Evolutionary conservation across 192 early-diverging fungal genomes (phyloP), one percentile per base, ranked within the genome.

Genomic region (Neocallimastix lanati): DNA sequence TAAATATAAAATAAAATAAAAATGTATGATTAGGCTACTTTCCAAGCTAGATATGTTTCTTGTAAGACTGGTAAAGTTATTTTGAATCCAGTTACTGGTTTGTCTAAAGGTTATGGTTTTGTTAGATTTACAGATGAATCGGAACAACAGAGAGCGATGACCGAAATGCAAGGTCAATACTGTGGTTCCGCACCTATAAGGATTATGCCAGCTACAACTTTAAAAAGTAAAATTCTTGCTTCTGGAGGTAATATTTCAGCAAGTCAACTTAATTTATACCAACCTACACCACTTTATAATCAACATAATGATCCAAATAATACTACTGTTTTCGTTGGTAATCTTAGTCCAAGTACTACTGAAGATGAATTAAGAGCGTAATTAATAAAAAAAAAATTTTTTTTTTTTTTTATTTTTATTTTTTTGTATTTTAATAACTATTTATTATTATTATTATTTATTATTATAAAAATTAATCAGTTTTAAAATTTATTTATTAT

Each of bases 251-350:
- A 81, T 28, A 28, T 79, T 29, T 18, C 82, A 28, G 78, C 79
- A 78, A 76, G 77, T 82, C 82, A 80, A 33, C 78, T 30, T 33
- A 76, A 77, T 35, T 76, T 38, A 27, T 80, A 82, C 33, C 76
- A 80, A 76, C 76, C 83, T n/a, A 80, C 82, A 38, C 81, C 77
- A 33, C 82, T 77, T 38, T 29, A 58, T 58, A 29, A 36, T 28
- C 78, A 28, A 28, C 88, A 82, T 80, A 90, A 85, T 29, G 96
- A 98, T 83, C 94, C 94, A 58, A 92, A 86, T 84, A 97, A 97
- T 86, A 98, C 96, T 7, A 99, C 97, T 4, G 94, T 99, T 30
- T 99, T 99, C 87, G 95, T 99, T 28, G 97, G 97, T 28, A 96
- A 96, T 9, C 85, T 99, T 67, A 92, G 88, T 58, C 88, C 93